phyloP scores from a whole-genome alignment of 176 grass and related monocot genomes.

The Oryza brachyantha region DNA sequence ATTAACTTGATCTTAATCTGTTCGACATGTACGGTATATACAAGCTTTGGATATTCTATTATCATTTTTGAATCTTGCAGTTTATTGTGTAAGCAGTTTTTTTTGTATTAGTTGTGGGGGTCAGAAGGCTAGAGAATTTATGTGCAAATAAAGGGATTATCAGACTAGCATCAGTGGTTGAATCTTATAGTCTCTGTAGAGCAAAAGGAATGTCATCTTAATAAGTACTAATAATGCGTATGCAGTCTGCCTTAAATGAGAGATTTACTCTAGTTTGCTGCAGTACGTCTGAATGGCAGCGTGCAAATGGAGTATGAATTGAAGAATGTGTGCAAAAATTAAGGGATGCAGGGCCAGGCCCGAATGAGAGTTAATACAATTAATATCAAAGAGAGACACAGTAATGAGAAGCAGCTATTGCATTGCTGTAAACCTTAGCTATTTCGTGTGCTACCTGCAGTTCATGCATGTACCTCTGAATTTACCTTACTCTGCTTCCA shows the following conservation, averaged over 20 bases:
- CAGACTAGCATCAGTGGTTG: neutral
- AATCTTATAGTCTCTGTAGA: neutral
- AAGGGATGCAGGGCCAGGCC: neutral
- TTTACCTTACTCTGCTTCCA: neutral
- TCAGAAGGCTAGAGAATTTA: constrained; percentile 12
- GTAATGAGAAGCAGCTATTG: constrained; percentile 7
- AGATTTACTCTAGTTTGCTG: constrained; percentile 15
- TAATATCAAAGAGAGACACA: constrained; percentile 14
- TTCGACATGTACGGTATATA: no score
- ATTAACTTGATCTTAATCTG: neutral
- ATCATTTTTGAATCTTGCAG: constrained; percentile 33
- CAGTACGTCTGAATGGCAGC: neutral
- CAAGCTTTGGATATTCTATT: constrained; percentile 1
- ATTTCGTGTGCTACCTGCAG: constrained; percentile 15
- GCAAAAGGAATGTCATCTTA: constrained; percentile 17
- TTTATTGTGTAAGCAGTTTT: constrained; percentile 33
- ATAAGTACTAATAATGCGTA: neutral
- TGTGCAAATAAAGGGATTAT: neutral
- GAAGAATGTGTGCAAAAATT: neutral
- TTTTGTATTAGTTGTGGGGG: constrained; percentile 11
- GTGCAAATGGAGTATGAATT: constrained; percentile 19
- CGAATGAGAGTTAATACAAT: constrained; percentile 20
- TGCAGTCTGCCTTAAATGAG: constrained; percentile 28
- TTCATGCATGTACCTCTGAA: neutral
- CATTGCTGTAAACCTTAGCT: constrained; percentile 14